Evolutionary conservation across 2,329 filamentous ascomycete species (phyloP).

Genomic region (Septoria linicola): DNA sequence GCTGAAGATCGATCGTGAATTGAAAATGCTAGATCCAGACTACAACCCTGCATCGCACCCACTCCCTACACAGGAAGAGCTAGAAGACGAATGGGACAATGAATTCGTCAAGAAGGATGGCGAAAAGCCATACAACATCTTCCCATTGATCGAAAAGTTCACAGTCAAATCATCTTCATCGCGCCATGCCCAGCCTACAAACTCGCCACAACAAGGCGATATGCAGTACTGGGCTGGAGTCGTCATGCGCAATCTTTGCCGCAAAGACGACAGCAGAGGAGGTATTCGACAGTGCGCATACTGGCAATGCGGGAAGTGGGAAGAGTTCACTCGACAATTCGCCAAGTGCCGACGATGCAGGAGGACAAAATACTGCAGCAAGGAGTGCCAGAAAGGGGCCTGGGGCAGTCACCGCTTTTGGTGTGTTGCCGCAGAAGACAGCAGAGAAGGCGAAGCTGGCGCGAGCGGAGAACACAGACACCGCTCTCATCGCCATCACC

Average conservation of each 20-base stretch:
- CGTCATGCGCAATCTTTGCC: conserved; percentile 97
- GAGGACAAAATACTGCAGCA: conserved; percentile 91
- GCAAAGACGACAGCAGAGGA: conserved; percentile 91
- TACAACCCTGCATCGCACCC: conserved; percentile 43
- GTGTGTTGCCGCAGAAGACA: conserved; percentile 72
- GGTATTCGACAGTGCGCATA: conserved; percentile 97
- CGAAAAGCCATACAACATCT: conserved; percentile 67
- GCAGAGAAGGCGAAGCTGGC: conserved; percentile 30
- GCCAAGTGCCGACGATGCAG: conserved; percentile 96
- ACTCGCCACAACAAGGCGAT: conserved; percentile 44
- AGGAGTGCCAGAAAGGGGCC: conserved; percentile 98
- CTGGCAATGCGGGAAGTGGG: conserved; percentile 98
- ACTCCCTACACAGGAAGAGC: conserved; percentile 49
- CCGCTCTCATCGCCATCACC: conserved; percentile 28
- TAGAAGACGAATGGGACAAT: conserved; percentile 82
- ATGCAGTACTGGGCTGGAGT: conserved; percentile 99
- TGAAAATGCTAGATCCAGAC: conserved; percentile 75
- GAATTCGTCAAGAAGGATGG: conserved; percentile 60
- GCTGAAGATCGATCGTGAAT: conserved; percentile 83
- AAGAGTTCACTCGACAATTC: conserved; percentile 93
- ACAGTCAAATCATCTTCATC: conserved; percentile 65
- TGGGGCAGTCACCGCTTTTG: conserved; percentile 98
- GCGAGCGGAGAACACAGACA: conserved; percentile 31
- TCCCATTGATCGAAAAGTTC: conserved; percentile 96
- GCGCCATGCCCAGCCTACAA: conserved; percentile 74